These are phyloP conservation scores for Candida sakaeoensis DNA, from an alignment of 805 yeast genomes.

Conservation along the genomic window DNA sequence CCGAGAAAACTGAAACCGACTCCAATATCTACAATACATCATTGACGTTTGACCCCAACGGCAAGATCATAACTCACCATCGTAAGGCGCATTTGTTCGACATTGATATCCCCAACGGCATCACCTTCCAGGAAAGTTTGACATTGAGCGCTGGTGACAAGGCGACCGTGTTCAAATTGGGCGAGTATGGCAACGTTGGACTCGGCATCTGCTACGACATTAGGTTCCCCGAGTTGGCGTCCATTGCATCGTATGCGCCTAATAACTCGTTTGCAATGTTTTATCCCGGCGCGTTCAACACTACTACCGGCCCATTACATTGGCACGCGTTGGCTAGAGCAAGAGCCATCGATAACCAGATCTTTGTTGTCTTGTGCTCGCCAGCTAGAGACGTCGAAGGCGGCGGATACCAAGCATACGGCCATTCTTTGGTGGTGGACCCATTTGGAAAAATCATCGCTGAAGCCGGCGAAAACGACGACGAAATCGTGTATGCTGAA, in stretches of 20 bases:
- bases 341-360: constrained; percentile 72
- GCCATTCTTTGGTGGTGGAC: constrained; percentile 43
- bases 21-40: constrained; percentile 70
- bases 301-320: constrained; percentile 79
- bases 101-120: constrained; percentile 87
- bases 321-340: constrained; percentile 76
- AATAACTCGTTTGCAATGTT: constrained; percentile 69
- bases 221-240: constrained; percentile 76
- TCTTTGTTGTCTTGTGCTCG: constrained; percentile 74
- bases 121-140: constrained; percentile 78
- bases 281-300: constrained; percentile 82
- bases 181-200: constrained; percentile 69
- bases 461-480: constrained; percentile 44
- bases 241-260: constrained; percentile 57
- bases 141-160: constrained; percentile 75
- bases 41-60: constrained; percentile 65
- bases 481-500: constrained; percentile 38
- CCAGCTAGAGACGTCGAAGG: constrained; percentile 74
- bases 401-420: constrained; percentile 43
- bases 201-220: constrained; percentile 83
- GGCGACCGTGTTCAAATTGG: constrained; percentile 71
- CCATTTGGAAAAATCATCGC: constrained; percentile 40
- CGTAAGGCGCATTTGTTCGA: constrained; percentile 91
- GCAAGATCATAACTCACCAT: constrained; percentile 77
- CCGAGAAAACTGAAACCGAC: constrained; percentile 59